A percentile compares a stretch with the other conserved stretches of the same genome.
Evolutionary conservation across 108 stramenopile genomes (phyloP).

Genomic region (Aurantiochytrium sp.): DNA sequence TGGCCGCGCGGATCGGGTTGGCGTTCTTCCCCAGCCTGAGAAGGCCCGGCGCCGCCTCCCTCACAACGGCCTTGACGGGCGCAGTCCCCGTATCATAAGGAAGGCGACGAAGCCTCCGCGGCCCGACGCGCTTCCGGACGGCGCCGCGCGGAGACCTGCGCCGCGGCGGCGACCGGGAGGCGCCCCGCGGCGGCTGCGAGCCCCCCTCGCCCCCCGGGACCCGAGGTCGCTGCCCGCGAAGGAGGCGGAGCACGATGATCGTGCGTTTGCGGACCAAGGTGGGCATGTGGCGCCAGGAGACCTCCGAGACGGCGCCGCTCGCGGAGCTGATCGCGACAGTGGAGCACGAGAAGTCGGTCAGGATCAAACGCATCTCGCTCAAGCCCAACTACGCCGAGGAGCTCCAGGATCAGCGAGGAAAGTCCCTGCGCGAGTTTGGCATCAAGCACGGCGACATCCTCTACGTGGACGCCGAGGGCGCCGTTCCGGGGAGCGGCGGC

Average conservation of each 20-base stretch:
- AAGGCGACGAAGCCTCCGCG: too few species aligned
- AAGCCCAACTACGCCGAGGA: neutral
- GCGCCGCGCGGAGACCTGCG: too few species aligned
- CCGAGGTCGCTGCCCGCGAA: too few species aligned
- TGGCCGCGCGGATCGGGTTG: too few species aligned
- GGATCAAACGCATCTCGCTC: neutral
- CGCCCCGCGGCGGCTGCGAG: too few species aligned
- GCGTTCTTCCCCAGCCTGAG: too few species aligned
- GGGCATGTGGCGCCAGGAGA: slow-evolving; percentile 28
- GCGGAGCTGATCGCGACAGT: neutral
- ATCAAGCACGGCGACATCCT: slow-evolving; percentile 31
- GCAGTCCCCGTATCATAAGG: too few species aligned
- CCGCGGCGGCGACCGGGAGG: too few species aligned
- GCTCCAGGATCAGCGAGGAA: neutral
- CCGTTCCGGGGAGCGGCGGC: neutral
- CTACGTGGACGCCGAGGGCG: neutral
- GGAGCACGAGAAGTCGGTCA: slow-evolving; percentile 10
- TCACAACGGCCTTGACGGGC: too few species aligned
- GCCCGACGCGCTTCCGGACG: too few species aligned
- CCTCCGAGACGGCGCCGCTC: neutral
- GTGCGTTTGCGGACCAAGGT: slow-evolving; percentile 17
- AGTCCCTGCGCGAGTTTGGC: neutral
- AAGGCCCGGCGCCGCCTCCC: too few species aligned
- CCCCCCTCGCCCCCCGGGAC: too few species aligned
- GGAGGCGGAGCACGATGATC: neutral